These are phyloP conservation scores for Diddensiella santjacobensis DNA, from an alignment of 805 yeast species.

Conservation along the genomic window DNA sequence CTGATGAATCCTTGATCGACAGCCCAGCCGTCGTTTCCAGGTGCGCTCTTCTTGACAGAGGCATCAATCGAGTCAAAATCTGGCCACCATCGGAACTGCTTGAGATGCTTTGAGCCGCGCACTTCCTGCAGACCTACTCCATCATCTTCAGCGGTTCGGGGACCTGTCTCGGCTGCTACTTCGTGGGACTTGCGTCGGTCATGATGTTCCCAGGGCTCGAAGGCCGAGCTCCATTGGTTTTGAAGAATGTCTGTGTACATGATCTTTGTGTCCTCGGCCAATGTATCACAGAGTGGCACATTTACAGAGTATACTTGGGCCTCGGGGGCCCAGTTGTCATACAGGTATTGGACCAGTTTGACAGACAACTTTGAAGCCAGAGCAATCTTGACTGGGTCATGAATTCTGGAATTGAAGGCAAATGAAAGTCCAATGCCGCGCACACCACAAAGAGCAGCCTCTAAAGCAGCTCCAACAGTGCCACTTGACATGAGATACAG, in stretches of 20 bases:
- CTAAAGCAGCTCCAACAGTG: slow-evolving; percentile 96
- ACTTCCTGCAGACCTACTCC: not conserved
- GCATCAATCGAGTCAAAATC: slow-evolving; percentile 66
- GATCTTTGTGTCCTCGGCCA: slow-evolving; percentile 59
- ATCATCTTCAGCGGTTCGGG: slow-evolving; percentile 42
- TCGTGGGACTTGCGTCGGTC: slow-evolving; percentile 13
- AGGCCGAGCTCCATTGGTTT: slow-evolving; percentile 75
- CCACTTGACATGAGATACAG: slow-evolving; percentile 88
- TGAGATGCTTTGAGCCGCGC: slow-evolving; percentile 33
- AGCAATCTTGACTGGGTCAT: slow-evolving; percentile 47
- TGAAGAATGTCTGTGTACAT: slow-evolving; percentile 74
- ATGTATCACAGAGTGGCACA: slow-evolving; percentile 62
- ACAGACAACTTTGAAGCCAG: slow-evolving; percentile 70
- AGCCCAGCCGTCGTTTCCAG: slow-evolving; percentile 66
- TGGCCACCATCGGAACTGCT: slow-evolving; percentile 78
- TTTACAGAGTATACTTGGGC: slow-evolving; percentile 80
- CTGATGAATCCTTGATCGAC: slow-evolving; percentile 60
- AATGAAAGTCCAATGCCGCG: slow-evolving; percentile 78
- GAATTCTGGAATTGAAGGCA: slow-evolving; percentile 60
- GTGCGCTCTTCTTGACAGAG: slow-evolving; percentile 41
- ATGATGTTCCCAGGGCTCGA: slow-evolving; percentile 32
- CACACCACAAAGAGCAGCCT: slow-evolving; percentile 64
- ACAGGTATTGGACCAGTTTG: slow-evolving; percentile 56
- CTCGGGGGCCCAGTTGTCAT: slow-evolving; percentile 50
- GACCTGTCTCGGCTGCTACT: slow-evolving; percentile 7